Evolutionary conservation across 2,329 filamentous ascomycete species (phyloP).

Genomic region (Calonectria hawksworthii): DNA sequence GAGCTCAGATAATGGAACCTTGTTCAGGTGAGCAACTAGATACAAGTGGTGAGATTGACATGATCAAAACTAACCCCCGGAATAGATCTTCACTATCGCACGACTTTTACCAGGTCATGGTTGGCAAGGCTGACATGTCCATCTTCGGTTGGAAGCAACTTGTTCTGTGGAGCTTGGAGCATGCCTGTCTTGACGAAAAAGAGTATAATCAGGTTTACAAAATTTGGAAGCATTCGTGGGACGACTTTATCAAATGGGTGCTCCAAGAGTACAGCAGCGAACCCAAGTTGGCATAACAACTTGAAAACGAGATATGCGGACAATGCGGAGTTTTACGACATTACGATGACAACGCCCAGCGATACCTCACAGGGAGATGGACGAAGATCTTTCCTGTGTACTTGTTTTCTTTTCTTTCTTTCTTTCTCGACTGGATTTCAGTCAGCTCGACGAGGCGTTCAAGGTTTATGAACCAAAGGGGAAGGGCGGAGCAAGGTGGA

Average conservation of each 20-base stretch:
- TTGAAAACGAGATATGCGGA: background rate
- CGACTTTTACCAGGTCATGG: constrained; percentile 83
- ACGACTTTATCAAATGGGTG: constrained; percentile 68
- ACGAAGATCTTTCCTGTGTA: background rate
- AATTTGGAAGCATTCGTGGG: constrained; percentile 71
- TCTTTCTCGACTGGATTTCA: background rate
- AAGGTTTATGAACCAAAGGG: background rate
- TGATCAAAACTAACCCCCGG: background rate
- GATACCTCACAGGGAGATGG: background rate
- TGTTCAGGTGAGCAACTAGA: constrained; percentile 72
- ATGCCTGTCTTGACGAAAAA: constrained; percentile 65
- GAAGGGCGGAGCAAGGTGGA: background rate
- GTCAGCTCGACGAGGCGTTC: background rate
- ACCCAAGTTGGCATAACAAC: constrained; percentile 22
- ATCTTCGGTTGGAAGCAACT: constrained; percentile 81
- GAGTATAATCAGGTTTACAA: constrained; percentile 55
- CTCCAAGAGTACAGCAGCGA: constrained; percentile 55
- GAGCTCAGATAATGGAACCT: constrained; percentile 81
- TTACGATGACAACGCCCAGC: constrained; percentile 2
- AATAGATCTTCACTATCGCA: constrained; percentile 77
- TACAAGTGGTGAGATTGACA: background rate
- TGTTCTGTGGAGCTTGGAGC: constrained; percentile 72
- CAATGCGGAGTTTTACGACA: background rate
- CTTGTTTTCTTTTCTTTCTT: background rate
- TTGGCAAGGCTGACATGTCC: constrained; percentile 76